A percentile compares a stretch with the other conserved stretches of the same genome.
phyloP scores from a whole-genome alignment of 2,329 filamentous ascomycete genomes.

The Sporothrix pseudoabietina region DNA sequence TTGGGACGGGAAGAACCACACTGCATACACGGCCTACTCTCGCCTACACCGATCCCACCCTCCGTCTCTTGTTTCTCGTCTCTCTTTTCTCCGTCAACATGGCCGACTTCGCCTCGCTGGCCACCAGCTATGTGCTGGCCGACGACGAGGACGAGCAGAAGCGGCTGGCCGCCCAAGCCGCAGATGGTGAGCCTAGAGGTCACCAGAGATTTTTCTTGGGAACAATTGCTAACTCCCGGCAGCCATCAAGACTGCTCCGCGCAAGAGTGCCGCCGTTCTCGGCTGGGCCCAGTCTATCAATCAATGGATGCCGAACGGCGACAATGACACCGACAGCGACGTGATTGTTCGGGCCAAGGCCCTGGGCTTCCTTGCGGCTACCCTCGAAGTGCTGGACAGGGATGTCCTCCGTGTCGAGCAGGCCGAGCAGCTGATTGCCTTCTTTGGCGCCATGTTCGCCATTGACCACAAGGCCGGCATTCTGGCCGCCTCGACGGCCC shows the following conservation, averaged over 20 bases:
- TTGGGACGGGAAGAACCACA: conserved; percentile 14
- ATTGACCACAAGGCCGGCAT: conserved; percentile 63
- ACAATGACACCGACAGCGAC: conserved; percentile 42
- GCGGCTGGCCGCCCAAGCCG: conserved; percentile 33
- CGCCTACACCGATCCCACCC: not conserved
- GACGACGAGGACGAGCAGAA: conserved; percentile 35
- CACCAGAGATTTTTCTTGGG: no score
- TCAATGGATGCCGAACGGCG: conserved; percentile 42
- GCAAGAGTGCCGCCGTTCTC: conserved; percentile 35
- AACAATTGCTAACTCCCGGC: not conserved
- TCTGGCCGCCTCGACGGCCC: conserved; percentile 55
- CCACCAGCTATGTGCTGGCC: conserved; percentile 37
- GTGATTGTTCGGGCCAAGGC: conserved; percentile 59
- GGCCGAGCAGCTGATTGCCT: conserved; percentile 46
- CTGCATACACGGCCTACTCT: not conserved
- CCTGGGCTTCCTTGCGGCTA: conserved; percentile 59
- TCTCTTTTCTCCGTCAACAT: conserved; percentile 28
- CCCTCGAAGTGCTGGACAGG: conserved; percentile 52
- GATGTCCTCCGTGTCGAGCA: conserved; percentile 55
- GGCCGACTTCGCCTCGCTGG: conserved; percentile 36
- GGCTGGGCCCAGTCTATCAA: conserved; percentile 40
- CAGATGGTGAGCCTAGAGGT: conserved; percentile 30
- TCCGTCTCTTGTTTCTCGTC: not conserved
- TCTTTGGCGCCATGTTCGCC: conserved; percentile 62
- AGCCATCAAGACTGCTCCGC: conserved; percentile 35